Evolutionary conservation across 164 flowering plant species (phyloP).

Genomic region (Magnolia kwangsiensis): DNA sequence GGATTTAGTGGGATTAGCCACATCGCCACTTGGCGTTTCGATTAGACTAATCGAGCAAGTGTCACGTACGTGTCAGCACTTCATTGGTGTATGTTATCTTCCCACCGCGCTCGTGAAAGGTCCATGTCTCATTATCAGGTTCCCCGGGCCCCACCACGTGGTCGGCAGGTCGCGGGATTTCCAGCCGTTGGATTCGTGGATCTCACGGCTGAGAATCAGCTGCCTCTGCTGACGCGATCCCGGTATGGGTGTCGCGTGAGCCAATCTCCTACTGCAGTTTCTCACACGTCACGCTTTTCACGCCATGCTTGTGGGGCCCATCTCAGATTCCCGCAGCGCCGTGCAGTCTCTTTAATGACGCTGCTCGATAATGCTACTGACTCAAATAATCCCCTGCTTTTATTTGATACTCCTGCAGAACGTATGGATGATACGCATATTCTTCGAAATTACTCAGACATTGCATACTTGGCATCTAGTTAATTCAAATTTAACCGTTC

Average conservation of each 20-base stretch:
- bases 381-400: not conserved
- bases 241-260: slow-evolving; percentile 1
- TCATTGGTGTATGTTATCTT: not conserved
- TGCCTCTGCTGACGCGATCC: not conserved
- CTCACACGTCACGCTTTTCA: slow-evolving; percentile 8
- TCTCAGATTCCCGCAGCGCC: not conserved
- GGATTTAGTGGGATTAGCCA: slow-evolving; percentile 3
- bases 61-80: not conserved
- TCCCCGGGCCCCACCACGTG: slow-evolving; percentile 2
- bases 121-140: slow-evolving; percentile 1
- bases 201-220: not conserved
- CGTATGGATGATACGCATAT: no score
- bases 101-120: not conserved
- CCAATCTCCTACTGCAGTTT: not conserved
- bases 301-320: slow-evolving; percentile 5
- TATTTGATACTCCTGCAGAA: not conserved
- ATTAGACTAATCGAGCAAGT: slow-evolving; percentile 8
- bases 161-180: not conserved
- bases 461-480: no score
- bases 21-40: not conserved
- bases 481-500: no score
- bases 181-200: not conserved
- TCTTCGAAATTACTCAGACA: no score
- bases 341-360: not conserved
- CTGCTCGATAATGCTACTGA: slow-evolving; percentile 4